A percentile compares a stretch with the other conserved stretches of the same genome.
These are phyloP conservation scores for Eucalyptus sp. DNA, from an alignment of 345 rosid species.

Conservation along the genomic window DNA sequence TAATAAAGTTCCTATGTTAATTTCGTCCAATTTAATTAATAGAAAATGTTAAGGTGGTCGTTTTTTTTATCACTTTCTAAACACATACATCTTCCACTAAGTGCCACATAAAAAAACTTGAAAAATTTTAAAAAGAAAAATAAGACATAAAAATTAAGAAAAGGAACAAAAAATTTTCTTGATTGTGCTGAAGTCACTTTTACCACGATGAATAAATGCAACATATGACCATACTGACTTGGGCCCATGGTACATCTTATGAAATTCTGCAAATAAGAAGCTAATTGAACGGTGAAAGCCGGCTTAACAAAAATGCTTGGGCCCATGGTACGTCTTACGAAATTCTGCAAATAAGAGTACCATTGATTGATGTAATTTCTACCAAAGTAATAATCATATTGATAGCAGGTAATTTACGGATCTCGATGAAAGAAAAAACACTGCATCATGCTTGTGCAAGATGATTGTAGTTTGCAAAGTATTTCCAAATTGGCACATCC, in stretches of 20 bases:
- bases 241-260: background rate
- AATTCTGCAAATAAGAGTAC: no score
- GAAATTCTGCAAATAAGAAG: background rate
- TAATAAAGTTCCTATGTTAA: fast-evolving
- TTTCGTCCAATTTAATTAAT: fast-evolving
- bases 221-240: background rate
- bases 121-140: no score
- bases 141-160: no score
- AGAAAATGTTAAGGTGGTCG: no score
- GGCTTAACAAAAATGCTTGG: background rate
- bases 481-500: background rate
- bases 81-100: no score
- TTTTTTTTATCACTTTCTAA: no score
- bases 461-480: background rate
- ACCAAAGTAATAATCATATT: background rate
- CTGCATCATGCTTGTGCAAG: background rate
- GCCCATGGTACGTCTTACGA: no score
- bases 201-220: background rate
- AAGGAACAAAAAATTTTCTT: no score
- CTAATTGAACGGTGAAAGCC: background rate
- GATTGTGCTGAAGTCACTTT: background rate
- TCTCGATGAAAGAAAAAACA: background rate
- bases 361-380: background rate
- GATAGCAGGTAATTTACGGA: background rate
- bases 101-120: no score